Base-by-base conservation (phyloP, 306 rosid genomes). In the Corylus americana region DNA sequence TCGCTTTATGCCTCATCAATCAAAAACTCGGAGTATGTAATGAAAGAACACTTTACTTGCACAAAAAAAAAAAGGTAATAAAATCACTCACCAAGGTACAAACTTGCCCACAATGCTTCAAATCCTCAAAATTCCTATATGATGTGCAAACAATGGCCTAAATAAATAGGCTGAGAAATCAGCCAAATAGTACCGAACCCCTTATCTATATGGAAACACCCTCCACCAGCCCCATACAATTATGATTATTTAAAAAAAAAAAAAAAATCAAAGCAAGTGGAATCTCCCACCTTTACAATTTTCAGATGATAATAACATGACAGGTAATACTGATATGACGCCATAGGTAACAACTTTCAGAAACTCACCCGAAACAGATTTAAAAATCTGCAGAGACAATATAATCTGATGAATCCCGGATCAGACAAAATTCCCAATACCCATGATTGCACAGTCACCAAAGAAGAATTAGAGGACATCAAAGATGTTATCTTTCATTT, bases 351-450 rank as follows among this genome's bases (percentile, higher is more conserved):
- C 18, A 59, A 71, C 73, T 49, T 76, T 49, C 70, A 78, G 57
- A 73, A 82, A 79, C 80, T 80, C 73, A 91, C 94, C 93, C 44
- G 84, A 70, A 87, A 80, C 53, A 83, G 85, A 82, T 73, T 49
- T 73, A 64, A 71, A 83, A 87, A 79, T 80, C 64, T 74, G 75
- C 70, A 77, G 80, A 80, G 74, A 76, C 20, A 73, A 73, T 25
- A 63, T 86, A 90, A 83, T 87, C 83, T 29, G 81, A 71, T 53
- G 80, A 87, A 80, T 86, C 90, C 66, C 58, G 77, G 88, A 84
- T 88, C 85, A 89, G 87, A 85, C 83, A 78, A 85, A 86, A 53
- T 74, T 75, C 79, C 49, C 66, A 77, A 83, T 72, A 81, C 85
- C 91, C 78, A 82, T 79, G 59, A 79, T 83, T 55, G 74, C 82